Conservation (phyloP, 2,329 filamentous ascomycete genomes). For the Sclerotinia sclerotiorum region DNA sequence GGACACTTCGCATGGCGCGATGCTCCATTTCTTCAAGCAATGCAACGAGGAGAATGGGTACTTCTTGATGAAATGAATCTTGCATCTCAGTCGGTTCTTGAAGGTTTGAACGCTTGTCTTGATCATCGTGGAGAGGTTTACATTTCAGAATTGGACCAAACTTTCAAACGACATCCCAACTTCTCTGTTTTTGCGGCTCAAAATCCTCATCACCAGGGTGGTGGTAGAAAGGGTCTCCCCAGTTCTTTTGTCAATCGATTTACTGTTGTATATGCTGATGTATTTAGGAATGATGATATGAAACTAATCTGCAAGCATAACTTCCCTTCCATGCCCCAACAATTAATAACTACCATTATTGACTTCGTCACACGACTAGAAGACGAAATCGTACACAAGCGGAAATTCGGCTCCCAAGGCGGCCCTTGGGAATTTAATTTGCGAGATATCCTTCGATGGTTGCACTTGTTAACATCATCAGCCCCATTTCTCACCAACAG, state of each 20-base stretch:
- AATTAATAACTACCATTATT: conserved; percentile 67
- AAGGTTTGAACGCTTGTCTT: conserved; percentile 93
- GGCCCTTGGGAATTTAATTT: conserved; percentile 97
- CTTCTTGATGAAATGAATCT: conserved; percentile 98
- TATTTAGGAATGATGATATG: conserved; percentile 79
- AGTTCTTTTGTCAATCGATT: conserved; percentile 98
- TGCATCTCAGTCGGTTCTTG: conserved; percentile 92
- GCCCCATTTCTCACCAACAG: conserved; percentile 62
- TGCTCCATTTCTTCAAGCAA: conserved; percentile 90
- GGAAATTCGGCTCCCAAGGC: conserved; percentile 59
- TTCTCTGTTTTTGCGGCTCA: conserved; percentile 97
- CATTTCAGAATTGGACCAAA: conserved; percentile 90
- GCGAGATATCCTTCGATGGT: conserved; percentile 85
- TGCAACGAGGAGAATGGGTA: conserved; percentile 97
- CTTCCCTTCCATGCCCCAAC: conserved; percentile 62
- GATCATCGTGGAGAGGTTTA: conserved; percentile 97
- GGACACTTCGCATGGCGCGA: conserved; percentile 95
- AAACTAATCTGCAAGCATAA: conserved; percentile 76
- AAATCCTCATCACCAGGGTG: conserved; percentile 96
- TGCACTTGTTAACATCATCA: conserved; percentile 65
- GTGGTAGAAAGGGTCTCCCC: conserved; percentile 89
- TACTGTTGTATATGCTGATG: conserved; percentile 94
- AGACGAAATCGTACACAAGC: conserved; percentile 61
- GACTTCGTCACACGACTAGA: conserved; percentile 80
- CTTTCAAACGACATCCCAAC: conserved; percentile 82